These are phyloP conservation scores for Emericellopsis terricola DNA, from an alignment of 495 filamentous ascomycete species.

Conservation along the genomic window DNA sequence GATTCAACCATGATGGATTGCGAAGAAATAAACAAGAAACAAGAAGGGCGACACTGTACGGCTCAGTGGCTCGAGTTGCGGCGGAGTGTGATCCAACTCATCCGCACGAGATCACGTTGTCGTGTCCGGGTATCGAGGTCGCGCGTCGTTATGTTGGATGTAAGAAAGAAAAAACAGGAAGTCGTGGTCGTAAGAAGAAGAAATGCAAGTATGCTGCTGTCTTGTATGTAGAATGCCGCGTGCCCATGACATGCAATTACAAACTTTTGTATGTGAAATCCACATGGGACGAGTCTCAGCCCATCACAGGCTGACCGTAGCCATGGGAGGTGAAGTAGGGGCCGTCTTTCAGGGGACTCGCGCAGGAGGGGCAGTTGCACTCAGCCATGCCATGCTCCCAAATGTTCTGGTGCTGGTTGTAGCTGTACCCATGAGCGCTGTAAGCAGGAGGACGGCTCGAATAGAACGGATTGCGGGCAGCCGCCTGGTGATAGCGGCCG, in stretches of 20 bases:
- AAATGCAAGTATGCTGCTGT: too few species aligned
- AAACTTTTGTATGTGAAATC: not conserved
- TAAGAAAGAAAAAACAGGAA: conserved; percentile 1
- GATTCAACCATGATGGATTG: too few species aligned
- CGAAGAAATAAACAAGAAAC: too few species aligned
- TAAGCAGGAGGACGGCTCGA: conserved; percentile 15
- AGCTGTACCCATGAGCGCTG: conserved; percentile 25
- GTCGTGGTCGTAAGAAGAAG: conserved; percentile 2
- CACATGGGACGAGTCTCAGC: conserved; percentile 18
- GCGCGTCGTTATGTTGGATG: not conserved
- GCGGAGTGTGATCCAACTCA: too few species aligned
- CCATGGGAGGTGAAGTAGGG: conserved; percentile 44
- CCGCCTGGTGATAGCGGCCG: conserved; percentile 19
- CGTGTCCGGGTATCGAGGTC: conserved; percentile 1
- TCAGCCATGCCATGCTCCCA: conserved; percentile 45
- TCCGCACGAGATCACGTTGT: not conserved
- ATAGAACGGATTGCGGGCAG: conserved; percentile 31
- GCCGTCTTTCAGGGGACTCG: conserved; percentile 34
- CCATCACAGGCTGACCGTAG: conserved; percentile 49
- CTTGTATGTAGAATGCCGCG: too few species aligned
- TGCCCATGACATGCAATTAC: not conserved
- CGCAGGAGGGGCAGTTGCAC: conserved; percentile 52
- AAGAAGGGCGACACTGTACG: too few species aligned
- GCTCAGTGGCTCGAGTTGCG: too few species aligned
- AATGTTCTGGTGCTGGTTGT: conserved; percentile 27